Conservation (phyloP, 805 yeast genomes). For the Myxozyma sirexii region DNA sequence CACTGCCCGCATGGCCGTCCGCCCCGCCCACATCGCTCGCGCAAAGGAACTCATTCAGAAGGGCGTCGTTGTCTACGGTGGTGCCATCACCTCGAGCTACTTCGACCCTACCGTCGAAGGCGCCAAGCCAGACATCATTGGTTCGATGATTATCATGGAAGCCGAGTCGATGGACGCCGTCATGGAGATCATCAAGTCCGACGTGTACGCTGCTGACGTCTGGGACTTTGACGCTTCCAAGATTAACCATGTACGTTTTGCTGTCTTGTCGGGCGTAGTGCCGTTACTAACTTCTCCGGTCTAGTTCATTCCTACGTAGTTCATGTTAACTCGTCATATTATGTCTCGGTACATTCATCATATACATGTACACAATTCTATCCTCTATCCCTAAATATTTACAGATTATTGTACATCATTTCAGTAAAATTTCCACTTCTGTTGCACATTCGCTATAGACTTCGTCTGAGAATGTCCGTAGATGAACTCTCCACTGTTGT, state of each 20-base stretch:
- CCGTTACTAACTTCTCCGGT: neutral
- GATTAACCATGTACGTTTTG: slow-evolving; percentile 14
- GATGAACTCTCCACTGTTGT: neutral
- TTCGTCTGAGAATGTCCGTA: neutral
- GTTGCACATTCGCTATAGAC: neutral
- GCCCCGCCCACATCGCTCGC: slow-evolving; percentile 8
- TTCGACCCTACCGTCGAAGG: slow-evolving; percentile 8
- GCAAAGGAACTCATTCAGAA: slow-evolving; percentile 8
- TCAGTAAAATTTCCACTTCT: neutral
- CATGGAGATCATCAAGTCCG: slow-evolving; percentile 6
- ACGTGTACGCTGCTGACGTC: slow-evolving; percentile 14
- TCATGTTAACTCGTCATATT: neutral
- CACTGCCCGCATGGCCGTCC: slow-evolving; percentile 9
- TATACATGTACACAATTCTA: neutral
- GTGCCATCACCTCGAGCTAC: slow-evolving; percentile 5
- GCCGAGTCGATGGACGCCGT: slow-evolving; percentile 23
- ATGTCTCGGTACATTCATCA: neutral
- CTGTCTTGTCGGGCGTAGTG: neutral
- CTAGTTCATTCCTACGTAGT: slow-evolving; percentile 5
- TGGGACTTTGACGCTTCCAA: slow-evolving; percentile 19
- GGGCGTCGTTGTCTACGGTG: slow-evolving; percentile 10
- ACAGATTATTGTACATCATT: neutral
- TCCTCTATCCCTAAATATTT: neutral
- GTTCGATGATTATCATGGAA: slow-evolving; percentile 14
- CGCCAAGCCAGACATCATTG: slow-evolving; percentile 13